A percentile compares a stretch with the other conserved stretches of the same genome.
Conservation (phyloP, 2,329 filamentous ascomycete genomes). For the Bretziella fagacearum region DNA sequence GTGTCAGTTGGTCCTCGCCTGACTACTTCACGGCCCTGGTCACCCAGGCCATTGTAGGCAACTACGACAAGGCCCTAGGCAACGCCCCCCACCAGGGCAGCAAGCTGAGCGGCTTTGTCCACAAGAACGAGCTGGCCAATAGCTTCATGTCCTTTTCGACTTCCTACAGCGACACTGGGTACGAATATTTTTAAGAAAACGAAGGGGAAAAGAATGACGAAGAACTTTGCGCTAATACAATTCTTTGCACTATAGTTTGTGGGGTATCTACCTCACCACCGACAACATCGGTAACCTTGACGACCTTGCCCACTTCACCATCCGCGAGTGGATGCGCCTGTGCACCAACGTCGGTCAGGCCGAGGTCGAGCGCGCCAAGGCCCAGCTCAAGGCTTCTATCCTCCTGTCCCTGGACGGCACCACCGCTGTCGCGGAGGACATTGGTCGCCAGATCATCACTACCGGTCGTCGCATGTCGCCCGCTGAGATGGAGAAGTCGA, state of each 20-base stretch:
- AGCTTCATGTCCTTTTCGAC: constrained; percentile 99
- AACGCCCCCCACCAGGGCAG: constrained; percentile 93
- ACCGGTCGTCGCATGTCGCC: constrained; percentile 83
- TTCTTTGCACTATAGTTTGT: constrained; percentile 48
- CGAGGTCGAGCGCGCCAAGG: constrained; percentile 96
- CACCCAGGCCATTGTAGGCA: constrained; percentile 95
- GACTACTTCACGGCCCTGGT: constrained; percentile 98
- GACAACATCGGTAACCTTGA: constrained; percentile 78
- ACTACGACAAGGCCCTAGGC: constrained; percentile 98
- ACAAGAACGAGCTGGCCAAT: constrained; percentile 91
- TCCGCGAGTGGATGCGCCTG: constrained; percentile 94
- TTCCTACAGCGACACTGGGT: constrained; percentile 98
- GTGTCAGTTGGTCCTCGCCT: constrained; percentile 97
- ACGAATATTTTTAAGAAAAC: constrained; percentile 25
- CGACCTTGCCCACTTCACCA: constrained; percentile 93
- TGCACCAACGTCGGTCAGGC: constrained; percentile 73
- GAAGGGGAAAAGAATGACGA: not conserved
- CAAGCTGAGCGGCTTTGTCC: constrained; percentile 90
- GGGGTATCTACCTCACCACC: constrained; percentile 97
- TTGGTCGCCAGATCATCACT: constrained; percentile 95
- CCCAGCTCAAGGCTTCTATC: constrained; percentile 96
- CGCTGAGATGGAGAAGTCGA: constrained; percentile 84
- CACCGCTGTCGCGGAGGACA: constrained; percentile 93
- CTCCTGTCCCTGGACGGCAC: constrained; percentile 94
- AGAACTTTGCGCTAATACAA: not conserved